Percentiles rank a stretch among this genome's conserved stretches.
These are phyloP conservation scores for Mycena olivaceomarginata DNA, from an alignment of 768 basidiomycete genomes.

Conservation along the genomic window DNA sequence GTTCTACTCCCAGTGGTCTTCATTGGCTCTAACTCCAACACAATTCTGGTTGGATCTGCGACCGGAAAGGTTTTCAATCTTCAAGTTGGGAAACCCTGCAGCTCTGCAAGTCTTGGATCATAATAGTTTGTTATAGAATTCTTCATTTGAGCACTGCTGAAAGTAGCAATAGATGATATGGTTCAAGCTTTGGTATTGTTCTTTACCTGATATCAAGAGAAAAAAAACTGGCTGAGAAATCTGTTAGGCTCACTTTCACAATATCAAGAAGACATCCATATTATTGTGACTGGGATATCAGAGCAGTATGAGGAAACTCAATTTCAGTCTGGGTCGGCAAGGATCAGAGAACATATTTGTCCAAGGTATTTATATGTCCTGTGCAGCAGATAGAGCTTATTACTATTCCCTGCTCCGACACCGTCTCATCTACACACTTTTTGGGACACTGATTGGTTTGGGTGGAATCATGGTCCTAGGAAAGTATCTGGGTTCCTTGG, in stretches of 20 bases:
- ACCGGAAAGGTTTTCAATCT: neutral
- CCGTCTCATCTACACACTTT: too few relatives aligned
- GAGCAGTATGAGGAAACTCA: conserved; percentile 7
- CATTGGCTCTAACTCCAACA: neutral
- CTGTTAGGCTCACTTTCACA: neutral
- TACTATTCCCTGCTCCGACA: too few relatives aligned
- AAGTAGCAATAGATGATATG: too few relatives aligned
- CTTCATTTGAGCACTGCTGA: neutral
- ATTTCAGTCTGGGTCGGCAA: neutral
- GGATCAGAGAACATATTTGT: too few relatives aligned
- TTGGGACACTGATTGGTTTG: too few relatives aligned
- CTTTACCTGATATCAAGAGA: neutral
- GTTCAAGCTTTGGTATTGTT: neutral
- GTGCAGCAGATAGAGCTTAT: too few relatives aligned
- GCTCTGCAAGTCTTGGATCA: neutral
- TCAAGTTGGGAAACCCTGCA: neutral
- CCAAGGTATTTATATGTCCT: too few relatives aligned
- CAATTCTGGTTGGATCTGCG: conserved; percentile 2
- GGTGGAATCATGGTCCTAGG: too few relatives aligned
- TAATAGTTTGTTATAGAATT: neutral
- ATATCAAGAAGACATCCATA: neutral
- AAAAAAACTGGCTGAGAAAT: neutral
- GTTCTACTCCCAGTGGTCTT: neutral
- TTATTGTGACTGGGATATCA: conserved; percentile 2
- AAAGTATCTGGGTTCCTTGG: too few relatives aligned